Percentiles rank a stretch among this genome's conserved stretches.
Evolutionary conservation across 768 basidiomycete genomes (phyloP).

Genomic region (Neoboletus magnificus): DNA sequence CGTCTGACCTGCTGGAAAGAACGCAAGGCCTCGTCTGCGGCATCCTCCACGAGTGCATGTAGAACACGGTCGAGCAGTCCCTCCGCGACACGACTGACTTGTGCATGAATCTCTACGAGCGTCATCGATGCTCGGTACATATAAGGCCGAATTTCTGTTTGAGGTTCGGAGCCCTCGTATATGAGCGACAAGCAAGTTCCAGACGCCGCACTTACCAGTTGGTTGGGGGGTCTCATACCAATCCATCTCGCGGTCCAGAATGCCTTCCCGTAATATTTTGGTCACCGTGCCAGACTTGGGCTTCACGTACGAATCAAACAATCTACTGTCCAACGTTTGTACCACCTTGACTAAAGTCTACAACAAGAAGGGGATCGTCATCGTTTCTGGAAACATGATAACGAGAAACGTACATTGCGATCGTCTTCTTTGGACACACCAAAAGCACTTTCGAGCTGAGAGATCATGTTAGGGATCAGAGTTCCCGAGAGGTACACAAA

Average conservation of each 20-base stretch:
- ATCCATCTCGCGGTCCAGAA: conserved; percentile 78
- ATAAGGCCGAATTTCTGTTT: conserved; percentile 86
- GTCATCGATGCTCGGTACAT: conserved; percentile 87
- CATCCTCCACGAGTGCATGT: conserved; percentile 73
- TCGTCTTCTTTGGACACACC: conserved; percentile 71
- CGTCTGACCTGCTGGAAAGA: conserved; percentile 87
- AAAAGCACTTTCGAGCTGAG: conserved; percentile 74
- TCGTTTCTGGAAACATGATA: neutral
- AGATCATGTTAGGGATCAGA: conserved; percentile 76
- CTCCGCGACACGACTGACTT: conserved; percentile 79
- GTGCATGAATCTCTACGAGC: conserved; percentile 89
- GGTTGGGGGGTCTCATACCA: conserved; percentile 96
- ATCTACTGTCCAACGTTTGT: conserved; percentile 78
- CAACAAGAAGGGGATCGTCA: neutral
- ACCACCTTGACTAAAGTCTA: conserved; percentile 76
- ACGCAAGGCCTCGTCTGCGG: conserved; percentile 77
- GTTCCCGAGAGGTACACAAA: conserved; percentile 69
- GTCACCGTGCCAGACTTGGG: conserved; percentile 72
- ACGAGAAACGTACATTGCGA: conserved; percentile 47
- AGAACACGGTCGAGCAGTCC: conserved; percentile 80
- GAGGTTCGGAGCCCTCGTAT: neutral
- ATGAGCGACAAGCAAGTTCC: neutral
- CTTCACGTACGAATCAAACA: conserved; percentile 87
- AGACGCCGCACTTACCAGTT: conserved; percentile 53
- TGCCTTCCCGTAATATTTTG: conserved; percentile 69